Base-by-base conservation (phyloP, 805 yeast genomes). In the Kurtzmaniella fragi region DNA sequence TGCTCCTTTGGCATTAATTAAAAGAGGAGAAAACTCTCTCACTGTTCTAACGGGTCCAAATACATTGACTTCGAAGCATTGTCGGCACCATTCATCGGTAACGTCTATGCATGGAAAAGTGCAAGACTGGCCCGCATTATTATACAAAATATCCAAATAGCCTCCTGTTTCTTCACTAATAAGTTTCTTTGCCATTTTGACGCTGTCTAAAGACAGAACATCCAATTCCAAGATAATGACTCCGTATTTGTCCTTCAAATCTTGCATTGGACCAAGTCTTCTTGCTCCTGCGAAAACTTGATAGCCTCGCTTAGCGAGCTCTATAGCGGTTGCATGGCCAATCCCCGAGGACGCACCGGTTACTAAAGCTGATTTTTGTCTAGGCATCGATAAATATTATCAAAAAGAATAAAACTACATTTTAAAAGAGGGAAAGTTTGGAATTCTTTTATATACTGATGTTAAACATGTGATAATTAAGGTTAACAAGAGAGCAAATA, bases 61-160 rank as follows among this genome's bases (percentile, higher is more conserved):
- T 0, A 84, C 84, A 52, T 85, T 85, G 15, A 82, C 86, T 36
- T 75, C 71, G 53, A 76, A 78, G 40, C 80, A 74, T 45, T 71
- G 71, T 28, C 58, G 62, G 23, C 78, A 48, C 27, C 59, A 69
- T 10, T 70, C 80, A 53, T 82, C 80, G 3, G 72, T 61, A 2
- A 79, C 83, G 57, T 84, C 93, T 34, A 74, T 45, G 0, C 84
- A 86, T 1, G 93, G 86, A 38, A 78, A 68, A 0, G 85, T 75
- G 50, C 90, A 84, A 15, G 87, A 72, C 48, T 75, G 81, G 13
- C 90, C 90, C 1, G 95, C 95, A 56, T 84, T 85, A 57, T 85
- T 84, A 62, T 70, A 83, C 38, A 84, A 57, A 8, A 81, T 48
- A 49, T 84, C 87, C 40, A 83, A 55, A 36, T 69, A 66, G 1